Evolutionary conservation across 2,329 filamentous ascomycete species (phyloP).

Genomic region (Gnomoniopsis sp.): DNA sequence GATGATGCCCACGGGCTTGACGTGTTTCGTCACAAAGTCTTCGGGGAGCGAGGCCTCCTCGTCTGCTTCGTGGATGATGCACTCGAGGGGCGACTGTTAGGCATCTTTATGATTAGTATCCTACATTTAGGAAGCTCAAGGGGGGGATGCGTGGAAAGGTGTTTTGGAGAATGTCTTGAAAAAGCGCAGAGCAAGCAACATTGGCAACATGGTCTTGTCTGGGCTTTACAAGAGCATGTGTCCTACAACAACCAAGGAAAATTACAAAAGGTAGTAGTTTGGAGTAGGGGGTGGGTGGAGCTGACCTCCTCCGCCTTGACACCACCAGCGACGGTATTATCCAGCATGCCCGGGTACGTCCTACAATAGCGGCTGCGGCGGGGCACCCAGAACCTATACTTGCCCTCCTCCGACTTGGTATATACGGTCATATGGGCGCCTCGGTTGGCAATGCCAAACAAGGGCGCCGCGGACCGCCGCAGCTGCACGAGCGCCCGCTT

Average conservation of each 20-base stretch:
- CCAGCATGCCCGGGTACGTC: constrained; percentile 68
- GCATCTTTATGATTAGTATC: too few species aligned
- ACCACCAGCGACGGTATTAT: constrained; percentile 73
- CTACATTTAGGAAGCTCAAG: too few species aligned
- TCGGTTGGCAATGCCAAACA: constrained; percentile 62
- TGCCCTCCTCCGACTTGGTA: constrained; percentile 25
- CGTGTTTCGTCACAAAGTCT: constrained; percentile 50
- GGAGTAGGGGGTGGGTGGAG: too few species aligned
- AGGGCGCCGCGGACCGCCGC: constrained; percentile 45
- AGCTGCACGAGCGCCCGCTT: constrained; percentile 19
- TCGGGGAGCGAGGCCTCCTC: constrained; percentile 69
- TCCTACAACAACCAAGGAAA: too few species aligned
- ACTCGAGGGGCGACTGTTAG: constrained; percentile 50
- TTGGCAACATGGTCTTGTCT: too few species aligned
- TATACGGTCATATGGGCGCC: constrained; percentile 63
- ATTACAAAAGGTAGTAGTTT: too few species aligned
- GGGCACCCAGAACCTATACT: constrained; percentile 63
- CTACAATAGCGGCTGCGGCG: constrained; percentile 59
- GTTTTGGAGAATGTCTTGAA: too few species aligned
- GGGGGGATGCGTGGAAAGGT: too few species aligned
- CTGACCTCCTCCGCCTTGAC: constrained; percentile 55
- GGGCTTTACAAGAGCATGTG: too few species aligned
- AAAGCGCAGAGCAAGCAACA: too few species aligned
- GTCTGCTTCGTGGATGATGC: constrained; percentile 62
- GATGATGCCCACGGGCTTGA: constrained; percentile 55